Conservation (phyloP, 2,329 filamentous ascomycete genomes). For the Botrytis sinoallii region DNA sequence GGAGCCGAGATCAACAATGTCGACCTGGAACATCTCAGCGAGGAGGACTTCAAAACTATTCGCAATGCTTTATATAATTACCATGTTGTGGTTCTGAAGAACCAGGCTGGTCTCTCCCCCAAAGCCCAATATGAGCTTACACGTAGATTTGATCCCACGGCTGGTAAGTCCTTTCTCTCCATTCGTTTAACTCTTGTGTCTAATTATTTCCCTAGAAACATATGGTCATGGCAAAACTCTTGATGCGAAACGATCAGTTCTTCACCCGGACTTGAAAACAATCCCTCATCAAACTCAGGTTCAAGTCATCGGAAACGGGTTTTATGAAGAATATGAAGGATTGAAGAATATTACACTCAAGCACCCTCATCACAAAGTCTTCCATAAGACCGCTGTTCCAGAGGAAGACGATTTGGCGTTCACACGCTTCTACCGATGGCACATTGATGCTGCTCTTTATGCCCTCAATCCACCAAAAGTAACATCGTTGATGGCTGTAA, state of each 20-base stretch:
- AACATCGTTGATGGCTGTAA: slow-evolving; percentile 71
- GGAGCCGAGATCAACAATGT: slow-evolving; percentile 57
- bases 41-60: slow-evolving; percentile 62
- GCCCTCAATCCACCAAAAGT: slow-evolving; percentile 70
- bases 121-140: slow-evolving; percentile 73
- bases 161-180: slow-evolving; percentile 33
- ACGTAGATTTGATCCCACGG: slow-evolving; percentile 66
- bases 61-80: slow-evolving; percentile 63
- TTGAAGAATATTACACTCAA: slow-evolving; percentile 63
- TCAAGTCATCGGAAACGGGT: slow-evolving; percentile 76
- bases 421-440: slow-evolving; percentile 71
- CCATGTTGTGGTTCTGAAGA: slow-evolving; percentile 69
- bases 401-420: slow-evolving; percentile 55
- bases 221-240: slow-evolving; percentile 78
- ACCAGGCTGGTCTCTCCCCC: slow-evolving; percentile 61
- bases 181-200: background rate
- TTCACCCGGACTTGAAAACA: slow-evolving; percentile 75
- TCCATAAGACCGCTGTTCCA: slow-evolving; percentile 65
- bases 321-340: slow-evolving; percentile 67
- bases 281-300: slow-evolving; percentile 77
- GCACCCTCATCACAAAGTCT: slow-evolving; percentile 75
- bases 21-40: slow-evolving; percentile 60
- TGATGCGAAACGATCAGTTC: slow-evolving; percentile 60
- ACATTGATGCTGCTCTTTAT: slow-evolving; percentile 76
- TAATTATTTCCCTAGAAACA: slow-evolving; percentile 37